phyloP scores from a whole-genome alignment of 495 filamentous ascomycete genomes.

The Bombardia bombarda region DNA sequence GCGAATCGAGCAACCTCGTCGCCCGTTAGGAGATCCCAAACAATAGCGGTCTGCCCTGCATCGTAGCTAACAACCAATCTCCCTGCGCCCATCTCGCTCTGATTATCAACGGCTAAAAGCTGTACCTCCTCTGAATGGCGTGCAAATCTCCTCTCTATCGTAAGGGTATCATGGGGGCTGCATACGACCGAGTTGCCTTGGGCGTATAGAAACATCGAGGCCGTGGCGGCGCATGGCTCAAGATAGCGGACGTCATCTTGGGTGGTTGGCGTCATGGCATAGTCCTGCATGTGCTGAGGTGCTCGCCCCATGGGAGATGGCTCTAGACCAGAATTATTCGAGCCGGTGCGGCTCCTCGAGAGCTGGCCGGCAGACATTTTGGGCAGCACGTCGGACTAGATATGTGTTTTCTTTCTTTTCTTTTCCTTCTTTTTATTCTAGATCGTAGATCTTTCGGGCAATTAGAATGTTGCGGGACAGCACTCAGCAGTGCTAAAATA shows the following conservation, averaged over 20 bases:
- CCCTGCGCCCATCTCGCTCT: constrained; percentile 79
- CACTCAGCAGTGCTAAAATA: no score
- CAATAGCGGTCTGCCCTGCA: constrained; percentile 81
- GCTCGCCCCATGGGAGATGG: constrained; percentile 34
- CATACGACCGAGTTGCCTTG: constrained; percentile 72
- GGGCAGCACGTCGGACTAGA: constrained; percentile 19
- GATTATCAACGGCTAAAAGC: constrained; percentile 83
- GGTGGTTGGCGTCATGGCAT: constrained; percentile 44
- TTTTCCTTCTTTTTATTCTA: no score
- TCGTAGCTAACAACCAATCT: constrained; percentile 90
- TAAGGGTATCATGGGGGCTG: constrained; percentile 84
- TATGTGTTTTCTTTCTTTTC: constrained; percentile 12
- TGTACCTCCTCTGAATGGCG: constrained; percentile 75
- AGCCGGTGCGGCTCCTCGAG: constrained; percentile 54
- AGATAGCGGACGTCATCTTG: constrained; percentile 47
- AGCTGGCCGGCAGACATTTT: constrained; percentile 36
- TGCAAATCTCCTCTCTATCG: constrained; percentile 80
- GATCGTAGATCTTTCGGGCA: constrained; percentile 13
- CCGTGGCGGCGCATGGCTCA: constrained; percentile 79
- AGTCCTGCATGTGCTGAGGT: constrained; percentile 35
- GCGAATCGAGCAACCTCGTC: constrained; percentile 83
- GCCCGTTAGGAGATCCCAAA: constrained; percentile 93
- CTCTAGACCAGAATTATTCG: constrained; percentile 42
- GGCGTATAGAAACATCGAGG: constrained; percentile 77
- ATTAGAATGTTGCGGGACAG: no score